A percentile compares a stretch with the other conserved stretches of the same genome.
Evolutionary conservation across 345 rosid species (phyloP).

Genomic region (Eucalyptus melliodora): DNA sequence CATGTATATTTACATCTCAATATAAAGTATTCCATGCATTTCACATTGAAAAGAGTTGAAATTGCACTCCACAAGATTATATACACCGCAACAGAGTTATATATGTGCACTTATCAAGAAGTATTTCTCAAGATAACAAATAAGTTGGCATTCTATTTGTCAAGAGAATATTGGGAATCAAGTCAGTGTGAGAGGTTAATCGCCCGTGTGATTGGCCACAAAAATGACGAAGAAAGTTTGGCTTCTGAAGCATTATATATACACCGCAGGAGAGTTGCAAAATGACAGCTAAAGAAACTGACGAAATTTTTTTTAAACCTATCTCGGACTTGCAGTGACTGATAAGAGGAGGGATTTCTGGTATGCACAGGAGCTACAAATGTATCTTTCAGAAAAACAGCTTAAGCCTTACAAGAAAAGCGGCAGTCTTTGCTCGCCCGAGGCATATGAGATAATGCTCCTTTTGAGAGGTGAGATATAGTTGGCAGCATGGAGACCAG

Average conservation of each 20-base stretch:
- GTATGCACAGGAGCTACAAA: not conserved
- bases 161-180: not conserved
- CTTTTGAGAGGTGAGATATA: conserved; percentile 69
- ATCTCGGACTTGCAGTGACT: not conserved
- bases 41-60: not conserved
- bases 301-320: not conserved
- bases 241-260: not conserved
- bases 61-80: not conserved
- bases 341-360: not conserved
- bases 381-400: not conserved
- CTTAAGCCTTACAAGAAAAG: conserved; percentile 14
- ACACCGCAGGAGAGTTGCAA: not conserved
- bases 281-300: not conserved
- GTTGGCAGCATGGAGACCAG: conserved; percentile 75
- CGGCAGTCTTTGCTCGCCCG: conserved; percentile 59
- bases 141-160: not conserved
- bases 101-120: not conserved
- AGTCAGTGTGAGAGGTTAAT: not conserved
- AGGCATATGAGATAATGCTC: conserved; percentile 76
- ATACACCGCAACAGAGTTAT: not conserved
- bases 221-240: not conserved
- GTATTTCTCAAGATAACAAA: not conserved
- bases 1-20: not conserved
- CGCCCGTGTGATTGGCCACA: not conserved
- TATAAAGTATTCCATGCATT: not conserved